Percentiles rank a stretch among this genome's conserved stretches.
These are phyloP conservation scores for Tylopilus cervinicoccineus DNA, from an alignment of 768 basidiomycete genomes.

Conservation along the genomic window DNA sequence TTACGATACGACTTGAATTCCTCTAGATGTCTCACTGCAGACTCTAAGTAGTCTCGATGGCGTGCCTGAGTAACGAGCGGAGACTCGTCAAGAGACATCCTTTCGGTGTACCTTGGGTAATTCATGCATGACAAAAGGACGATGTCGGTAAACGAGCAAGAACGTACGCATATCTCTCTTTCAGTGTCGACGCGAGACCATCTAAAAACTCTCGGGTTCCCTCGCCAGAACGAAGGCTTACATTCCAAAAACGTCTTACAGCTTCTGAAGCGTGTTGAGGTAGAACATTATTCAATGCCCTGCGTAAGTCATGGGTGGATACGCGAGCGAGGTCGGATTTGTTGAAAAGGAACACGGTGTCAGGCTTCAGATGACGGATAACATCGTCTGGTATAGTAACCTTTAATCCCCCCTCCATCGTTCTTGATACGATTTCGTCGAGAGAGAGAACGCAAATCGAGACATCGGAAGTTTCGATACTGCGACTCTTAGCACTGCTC, in stretches of 20 bases:
- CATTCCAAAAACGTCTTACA: constrained; percentile 43
- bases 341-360: constrained; percentile 74
- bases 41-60: constrained; percentile 73
- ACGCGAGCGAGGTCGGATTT: constrained; percentile 58
- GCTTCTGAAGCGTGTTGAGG: constrained; percentile 1
- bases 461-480: constrained; percentile 64
- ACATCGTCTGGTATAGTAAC: constrained; percentile 45
- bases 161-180: constrained; percentile 24
- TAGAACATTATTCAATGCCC: constrained; percentile 19
- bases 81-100: constrained; percentile 17
- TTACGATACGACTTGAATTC: constrained; percentile 31
- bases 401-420: constrained; percentile 1
- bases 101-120: constrained; percentile 17
- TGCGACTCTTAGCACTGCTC: constrained; percentile 25
- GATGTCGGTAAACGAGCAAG: not conserved
- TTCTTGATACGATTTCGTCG: constrained; percentile 35
- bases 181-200: constrained; percentile 49
- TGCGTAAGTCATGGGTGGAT: constrained; percentile 4
- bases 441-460: constrained; percentile 81
- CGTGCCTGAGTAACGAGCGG: constrained; percentile 78
- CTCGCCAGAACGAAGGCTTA: constrained; percentile 56
- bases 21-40: constrained; percentile 41
- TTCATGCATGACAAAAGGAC: not conserved
- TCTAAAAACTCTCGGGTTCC: constrained; percentile 59
- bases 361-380: constrained; percentile 42